These are phyloP conservation scores for Apiospora malaysiana DNA, from an alignment of 2,329 filamentous ascomycete species.

Conservation along the genomic window DNA sequence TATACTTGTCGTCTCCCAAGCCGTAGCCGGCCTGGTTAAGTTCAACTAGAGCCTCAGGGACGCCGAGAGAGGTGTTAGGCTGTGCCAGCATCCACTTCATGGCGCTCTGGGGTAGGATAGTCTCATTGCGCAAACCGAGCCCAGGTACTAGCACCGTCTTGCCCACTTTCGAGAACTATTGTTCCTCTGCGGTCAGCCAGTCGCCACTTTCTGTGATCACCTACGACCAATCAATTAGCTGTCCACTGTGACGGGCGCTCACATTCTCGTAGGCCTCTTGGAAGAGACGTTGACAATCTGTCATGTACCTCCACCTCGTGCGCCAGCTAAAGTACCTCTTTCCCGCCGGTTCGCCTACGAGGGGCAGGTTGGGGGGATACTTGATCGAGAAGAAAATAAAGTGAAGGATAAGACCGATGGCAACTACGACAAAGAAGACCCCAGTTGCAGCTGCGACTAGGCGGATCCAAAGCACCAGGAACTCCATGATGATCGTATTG, in stretches of 20 bases:
- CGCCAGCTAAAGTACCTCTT: background rate
- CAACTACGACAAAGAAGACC: background rate
- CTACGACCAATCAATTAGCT: background rate
- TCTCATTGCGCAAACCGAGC: conserved; percentile 17
- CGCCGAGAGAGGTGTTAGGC: conserved; percentile 34
- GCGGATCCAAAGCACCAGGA: background rate
- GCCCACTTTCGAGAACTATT: conserved; percentile 18
- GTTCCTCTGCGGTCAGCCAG: background rate
- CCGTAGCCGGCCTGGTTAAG: conserved; percentile 43
- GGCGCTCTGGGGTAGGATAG: conserved; percentile 21
- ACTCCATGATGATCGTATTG: background rate
- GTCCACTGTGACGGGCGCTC: too few species aligned
- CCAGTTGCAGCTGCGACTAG: background rate
- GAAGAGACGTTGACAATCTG: background rate
- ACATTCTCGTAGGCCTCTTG: background rate
- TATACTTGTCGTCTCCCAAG: conserved; percentile 38
- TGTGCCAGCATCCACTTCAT: conserved; percentile 19
- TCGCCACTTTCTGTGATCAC: background rate
- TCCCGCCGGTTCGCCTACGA: background rate
- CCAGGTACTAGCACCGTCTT: conserved; percentile 22
- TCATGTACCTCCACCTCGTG: background rate
- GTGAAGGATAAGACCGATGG: background rate
- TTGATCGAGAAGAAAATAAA: background rate
- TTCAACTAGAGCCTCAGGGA: conserved; percentile 43
- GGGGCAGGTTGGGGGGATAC: background rate